Base-by-base conservation (phyloP, 805 yeast species). In the Candida sphagnicola region DNA sequence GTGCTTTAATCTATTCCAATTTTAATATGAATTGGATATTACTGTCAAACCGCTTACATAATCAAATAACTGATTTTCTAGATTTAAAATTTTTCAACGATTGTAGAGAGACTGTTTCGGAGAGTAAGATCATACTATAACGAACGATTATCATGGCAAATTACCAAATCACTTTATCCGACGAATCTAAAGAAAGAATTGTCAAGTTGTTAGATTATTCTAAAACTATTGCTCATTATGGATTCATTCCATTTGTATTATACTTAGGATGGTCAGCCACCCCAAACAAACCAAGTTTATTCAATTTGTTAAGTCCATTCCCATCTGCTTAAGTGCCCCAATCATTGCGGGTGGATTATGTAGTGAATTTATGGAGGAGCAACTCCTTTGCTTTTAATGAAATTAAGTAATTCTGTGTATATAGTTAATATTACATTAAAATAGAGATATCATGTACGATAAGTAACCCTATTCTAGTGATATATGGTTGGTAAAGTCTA, bases 191-290 rank as follows among this genome's bases (percentile, higher is more conserved):
- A 77, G 99, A 93, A 72, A 88, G 98, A 70, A 77, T 93, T 63
- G 68, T 82, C 61, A 87, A 82, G 62, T 69, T 90, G 47, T 69
- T 89, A 50, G 95, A 85, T 52, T 73, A 87, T 53, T 80, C 96
- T 48, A 86, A 88, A 60, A 85, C 87, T 38, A 75, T 84, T 55
- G 85, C 91, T 42, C 99, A 95, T 67, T 93, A 89, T 66, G 97
- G 98, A 34, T 93, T 95, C 87, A 82, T 93, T 54, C 99, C 99
- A 41, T 85, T 93, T 59, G 82, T 93, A 49, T 72, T 93, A 58
- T 93, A 93, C 73, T 71, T 93, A 53, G 99, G 74, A 15, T 68
- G 71, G 72, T 59, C 69, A 35, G 79, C 86, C 51, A 81, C 91
- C 47, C 74, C 88, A 40, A 84, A 83, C 64, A 86, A 84, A 67